Base-by-base conservation (phyloP, 2,329 filamentous ascomycete genomes). In the Colletotrichum sp. region DNA sequence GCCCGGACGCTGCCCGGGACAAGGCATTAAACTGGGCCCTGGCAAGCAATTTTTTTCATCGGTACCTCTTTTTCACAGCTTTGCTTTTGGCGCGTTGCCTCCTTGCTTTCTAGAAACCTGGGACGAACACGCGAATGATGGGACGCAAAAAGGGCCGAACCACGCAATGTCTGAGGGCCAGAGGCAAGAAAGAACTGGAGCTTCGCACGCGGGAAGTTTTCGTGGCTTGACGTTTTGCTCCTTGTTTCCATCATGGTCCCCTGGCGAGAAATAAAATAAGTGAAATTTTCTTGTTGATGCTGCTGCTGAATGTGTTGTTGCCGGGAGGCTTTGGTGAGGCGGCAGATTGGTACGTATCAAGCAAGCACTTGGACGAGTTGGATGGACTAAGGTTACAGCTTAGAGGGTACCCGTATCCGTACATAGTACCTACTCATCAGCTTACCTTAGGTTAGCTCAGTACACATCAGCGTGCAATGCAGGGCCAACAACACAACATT, bases 21-120 rank as follows among this genome's bases (percentile, higher is more conserved):
- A 73, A 64, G 74, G 74, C 74, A 74, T 76, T 74, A 74, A 76
- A 69, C 57, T 73, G 74, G 74, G 74, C 25, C 59, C 16, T 69
- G 55, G 39, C 64, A 69, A 69, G 64, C 59, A 69, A 69, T 74
- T 69, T 73, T 65, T 76, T 75, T 22, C 25, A 22, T 52, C 44
- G 44, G 44, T 52, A 52, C 44, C 44, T n/a, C 29, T 25, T 30
- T 12, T 39, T 39, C 7, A 19, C 36, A 39, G 36, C 36, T 30
- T 61, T 34, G n/a, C 39, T 61, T 59, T 19, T 57, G 19, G 9
- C n/a, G 32, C 22, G 44, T 52, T 52, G 44, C 57, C 19, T 64
- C 63, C 44, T 69, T 73, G 73, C 44, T 64, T 52, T 39, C 13
- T 32, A 22, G 29, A 62, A 52, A 62, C 59, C 59, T 69, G 57